These are phyloP conservation scores for Viridothelium virens DNA, from an alignment of 495 filamentous ascomycete genomes.

Conservation along the genomic window DNA sequence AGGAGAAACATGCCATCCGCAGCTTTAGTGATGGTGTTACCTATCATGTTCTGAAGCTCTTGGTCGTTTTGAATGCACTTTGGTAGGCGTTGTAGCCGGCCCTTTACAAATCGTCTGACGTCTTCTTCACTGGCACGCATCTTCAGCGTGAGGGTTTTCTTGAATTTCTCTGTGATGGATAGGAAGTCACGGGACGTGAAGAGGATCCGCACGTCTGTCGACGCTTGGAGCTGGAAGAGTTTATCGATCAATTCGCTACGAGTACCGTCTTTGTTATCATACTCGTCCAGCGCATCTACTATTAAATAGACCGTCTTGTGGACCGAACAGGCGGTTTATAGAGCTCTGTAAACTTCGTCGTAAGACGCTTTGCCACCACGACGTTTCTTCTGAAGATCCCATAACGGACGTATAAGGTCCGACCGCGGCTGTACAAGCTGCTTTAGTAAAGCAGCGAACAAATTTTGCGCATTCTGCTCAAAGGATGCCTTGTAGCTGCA, in stretches of 20 bases:
- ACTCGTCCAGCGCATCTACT: slow-evolving; percentile 46
- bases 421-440: slow-evolving; percentile 32
- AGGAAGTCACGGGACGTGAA: slow-evolving; percentile 25
- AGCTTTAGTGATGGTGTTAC: slow-evolving; percentile 17
- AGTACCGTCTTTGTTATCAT: slow-evolving; percentile 26
- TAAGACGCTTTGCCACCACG: slow-evolving; percentile 26
- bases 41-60: slow-evolving; percentile 14
- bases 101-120: slow-evolving; percentile 21
- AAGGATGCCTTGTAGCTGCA: slow-evolving; percentile 35
- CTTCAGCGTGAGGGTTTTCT: slow-evolving; percentile 12
- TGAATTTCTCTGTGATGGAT: slow-evolving; percentile 21
- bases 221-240: slow-evolving; percentile 31
- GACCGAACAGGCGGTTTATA: slow-evolving; percentile 24
- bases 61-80: slow-evolving; percentile 16
- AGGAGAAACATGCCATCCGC: slow-evolving; percentile 46
- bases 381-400: slow-evolving; percentile 21
- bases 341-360: slow-evolving; percentile 31
- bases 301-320: slow-evolving; percentile 37
- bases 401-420: slow-evolving; percentile 26
- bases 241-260: slow-evolving; percentile 26
- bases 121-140: slow-evolving; percentile 22
- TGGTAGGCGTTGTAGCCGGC: slow-evolving; percentile 17
- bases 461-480: slow-evolving; percentile 30
- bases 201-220: slow-evolving; percentile 23
- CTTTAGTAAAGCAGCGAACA: slow-evolving; percentile 36